phyloP scores from a whole-genome alignment of 106 monocot genomes.

The Platanthera zijinensis region DNA sequence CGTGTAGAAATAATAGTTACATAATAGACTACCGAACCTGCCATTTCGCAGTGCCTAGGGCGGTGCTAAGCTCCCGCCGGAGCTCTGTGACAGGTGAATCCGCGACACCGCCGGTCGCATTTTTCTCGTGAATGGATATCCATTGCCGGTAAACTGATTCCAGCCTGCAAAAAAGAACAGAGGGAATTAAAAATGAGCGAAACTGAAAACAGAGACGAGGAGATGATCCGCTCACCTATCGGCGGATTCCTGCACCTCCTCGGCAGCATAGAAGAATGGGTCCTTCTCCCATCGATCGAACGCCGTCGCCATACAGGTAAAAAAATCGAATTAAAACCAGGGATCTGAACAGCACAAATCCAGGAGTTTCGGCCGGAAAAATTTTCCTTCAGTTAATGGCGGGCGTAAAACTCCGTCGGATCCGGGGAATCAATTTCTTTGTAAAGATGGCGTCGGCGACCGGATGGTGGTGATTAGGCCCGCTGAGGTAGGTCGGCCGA shows the following conservation, averaged over 20 bases:
- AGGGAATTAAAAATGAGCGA: neutral
- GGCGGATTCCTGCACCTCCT: conserved; percentile 67
- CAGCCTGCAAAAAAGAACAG: conserved; percentile 25
- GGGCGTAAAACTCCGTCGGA: neutral
- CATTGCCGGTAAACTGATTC: conserved; percentile 51
- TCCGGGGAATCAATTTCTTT: neutral
- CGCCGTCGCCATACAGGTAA: conserved; percentile 35
- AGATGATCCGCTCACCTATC: conserved; percentile 28
- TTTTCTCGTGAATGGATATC: conserved; percentile 28
- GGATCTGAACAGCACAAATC: neutral
- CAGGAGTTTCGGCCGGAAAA: too few species aligned
- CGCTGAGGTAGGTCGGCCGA: neutral
- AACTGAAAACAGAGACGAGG: neutral
- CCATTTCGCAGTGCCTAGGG: conserved; percentile 67
- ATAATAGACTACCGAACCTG: conserved; percentile 26
- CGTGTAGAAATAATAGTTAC: neutral
- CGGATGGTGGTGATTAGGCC: neutral
- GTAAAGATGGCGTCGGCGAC: neutral
- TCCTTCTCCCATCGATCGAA: conserved; percentile 76
- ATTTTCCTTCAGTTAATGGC: neutral
- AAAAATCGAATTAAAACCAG: neutral
- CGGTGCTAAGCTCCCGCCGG: conserved; percentile 44
- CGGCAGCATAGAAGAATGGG: conserved; percentile 62
- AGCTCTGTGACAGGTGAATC: conserved; percentile 13
- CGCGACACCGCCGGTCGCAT: neutral